phyloP scores from a whole-genome alignment of 306 rosid species.

The Fagus crenata region DNA sequence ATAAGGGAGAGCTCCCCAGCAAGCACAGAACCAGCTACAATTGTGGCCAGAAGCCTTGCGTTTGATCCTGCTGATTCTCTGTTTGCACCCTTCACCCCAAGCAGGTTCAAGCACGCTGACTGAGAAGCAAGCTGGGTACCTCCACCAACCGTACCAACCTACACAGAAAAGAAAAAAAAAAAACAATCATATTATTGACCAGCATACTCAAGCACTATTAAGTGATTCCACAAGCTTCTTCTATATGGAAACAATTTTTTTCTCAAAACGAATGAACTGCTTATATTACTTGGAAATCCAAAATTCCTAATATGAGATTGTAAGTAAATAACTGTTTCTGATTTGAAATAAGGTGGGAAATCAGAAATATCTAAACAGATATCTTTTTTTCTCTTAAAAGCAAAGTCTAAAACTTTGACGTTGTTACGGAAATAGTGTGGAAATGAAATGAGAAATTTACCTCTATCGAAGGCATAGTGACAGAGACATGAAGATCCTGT shows the following conservation, averaged over 20 bases:
- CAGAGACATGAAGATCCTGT: constrained; percentile 82
- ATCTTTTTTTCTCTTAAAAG: too few species aligned
- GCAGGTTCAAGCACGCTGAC: constrained; percentile 82
- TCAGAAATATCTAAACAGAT: background rate
- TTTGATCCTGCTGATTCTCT: constrained; percentile 74
- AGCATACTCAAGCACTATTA: too few species aligned
- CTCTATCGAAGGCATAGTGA: constrained; percentile 93
- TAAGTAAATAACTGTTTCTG: too few species aligned
- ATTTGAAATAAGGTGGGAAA: background rate
- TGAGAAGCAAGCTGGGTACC: constrained; percentile 97
- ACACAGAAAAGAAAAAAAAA: constrained; percentile 8
- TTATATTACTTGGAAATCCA: too few species aligned
- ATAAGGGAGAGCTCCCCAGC: constrained; percentile 92
- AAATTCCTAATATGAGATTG: too few species aligned
- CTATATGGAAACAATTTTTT: too few species aligned
- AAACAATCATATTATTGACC: too few species aligned
- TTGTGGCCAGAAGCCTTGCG: constrained; percentile 64
- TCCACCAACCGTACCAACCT: constrained; percentile 98
- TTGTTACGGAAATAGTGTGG: background rate
- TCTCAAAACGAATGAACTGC: too few species aligned
- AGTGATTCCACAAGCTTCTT: too few species aligned
- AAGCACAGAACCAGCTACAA: constrained; percentile 85
- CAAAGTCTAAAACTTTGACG: background rate
- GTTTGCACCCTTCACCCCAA: constrained; percentile 89
- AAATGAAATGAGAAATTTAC: constrained; percentile 25